Conservation (phyloP, 139 green algal genomes). For the Desmodesmus armatus region DNA sequence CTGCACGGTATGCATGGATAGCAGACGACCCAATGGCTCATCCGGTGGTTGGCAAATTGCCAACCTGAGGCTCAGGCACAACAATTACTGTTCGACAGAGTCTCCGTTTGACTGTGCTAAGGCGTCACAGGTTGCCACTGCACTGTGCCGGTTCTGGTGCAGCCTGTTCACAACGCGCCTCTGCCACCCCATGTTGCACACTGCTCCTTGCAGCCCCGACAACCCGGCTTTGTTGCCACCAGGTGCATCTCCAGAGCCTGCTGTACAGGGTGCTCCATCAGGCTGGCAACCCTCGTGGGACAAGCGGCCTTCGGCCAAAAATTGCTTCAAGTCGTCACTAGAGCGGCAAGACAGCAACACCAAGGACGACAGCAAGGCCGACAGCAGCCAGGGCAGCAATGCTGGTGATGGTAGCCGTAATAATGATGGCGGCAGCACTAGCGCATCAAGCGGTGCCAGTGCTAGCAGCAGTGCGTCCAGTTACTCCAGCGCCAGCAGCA, state of each 20-base stretch:
- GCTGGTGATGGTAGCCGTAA: neutral
- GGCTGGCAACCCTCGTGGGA: conserved; percentile 8
- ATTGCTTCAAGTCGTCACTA: conserved; percentile 24
- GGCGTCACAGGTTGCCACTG: too few species aligned
- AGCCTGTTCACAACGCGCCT: neutral
- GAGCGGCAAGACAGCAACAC: neutral
- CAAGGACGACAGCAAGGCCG: neutral
- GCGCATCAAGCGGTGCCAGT: neutral
- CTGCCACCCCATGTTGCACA: neutral
- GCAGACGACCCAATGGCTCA: too few species aligned
- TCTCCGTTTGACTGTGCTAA: too few species aligned
- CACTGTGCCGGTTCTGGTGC: too few species aligned
- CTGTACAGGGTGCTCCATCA: neutral
- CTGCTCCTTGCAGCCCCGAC: neutral
- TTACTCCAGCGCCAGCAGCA: neutral
- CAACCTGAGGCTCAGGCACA: too few species aligned
- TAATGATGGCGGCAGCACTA: neutral
- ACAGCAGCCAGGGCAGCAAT: conserved; percentile 4
- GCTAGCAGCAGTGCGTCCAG: neutral
- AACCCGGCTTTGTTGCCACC: neutral
- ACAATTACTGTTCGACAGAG: too few species aligned
- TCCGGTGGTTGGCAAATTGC: too few species aligned
- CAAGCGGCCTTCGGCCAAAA: conserved; percentile 29
- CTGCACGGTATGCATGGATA: too few species aligned
- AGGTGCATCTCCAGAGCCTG: neutral